These are phyloP conservation scores for Russula earlei DNA, from an alignment of 768 basidiomycete species.

Conservation along the genomic window DNA sequence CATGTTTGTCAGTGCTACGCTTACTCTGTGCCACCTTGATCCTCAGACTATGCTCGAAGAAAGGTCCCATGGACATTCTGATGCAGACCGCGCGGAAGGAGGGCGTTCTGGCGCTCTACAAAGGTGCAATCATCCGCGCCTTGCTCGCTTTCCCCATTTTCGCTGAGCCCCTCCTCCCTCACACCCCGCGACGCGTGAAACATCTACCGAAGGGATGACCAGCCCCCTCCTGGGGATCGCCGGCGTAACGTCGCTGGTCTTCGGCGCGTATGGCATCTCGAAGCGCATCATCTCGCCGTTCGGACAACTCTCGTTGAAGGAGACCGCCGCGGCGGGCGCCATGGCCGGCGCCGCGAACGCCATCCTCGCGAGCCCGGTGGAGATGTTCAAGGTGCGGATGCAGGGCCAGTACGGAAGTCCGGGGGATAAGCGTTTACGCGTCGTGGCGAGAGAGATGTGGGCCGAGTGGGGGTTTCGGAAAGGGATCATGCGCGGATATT, in stretches of 20 bases:
- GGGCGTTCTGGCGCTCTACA: constrained; percentile 89
- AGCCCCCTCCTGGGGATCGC: constrained; percentile 89
- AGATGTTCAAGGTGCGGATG: constrained; percentile 99
- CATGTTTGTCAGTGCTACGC: constrained; percentile 67
- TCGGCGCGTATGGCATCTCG: constrained; percentile 81
- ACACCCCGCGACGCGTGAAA: not conserved
- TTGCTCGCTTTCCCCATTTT: too few relatives aligned
- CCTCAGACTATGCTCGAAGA: constrained; percentile 35
- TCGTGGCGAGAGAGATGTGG: constrained; percentile 78
- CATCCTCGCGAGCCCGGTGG: constrained; percentile 86
- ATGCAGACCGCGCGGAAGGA: constrained; percentile 73
- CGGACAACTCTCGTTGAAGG: constrained; percentile 66
- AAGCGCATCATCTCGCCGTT: constrained; percentile 82
- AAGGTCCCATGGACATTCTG: constrained; percentile 90
- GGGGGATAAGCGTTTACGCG: constrained; percentile 67
- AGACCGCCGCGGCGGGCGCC: constrained; percentile 77
- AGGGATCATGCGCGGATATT: constrained; percentile 95
- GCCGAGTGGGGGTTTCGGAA: constrained; percentile 71
- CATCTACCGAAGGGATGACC: constrained; percentile 56
- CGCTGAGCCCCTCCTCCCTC: too few relatives aligned
- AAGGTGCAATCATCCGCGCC: constrained; percentile 44
- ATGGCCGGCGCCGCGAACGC: constrained; percentile 93
- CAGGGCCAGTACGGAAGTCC: constrained; percentile 86
- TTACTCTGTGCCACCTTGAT: not conserved
- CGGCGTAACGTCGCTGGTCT: constrained; percentile 92